Conservation (phyloP, 2,329 filamentous ascomycete species). For the Penicillium sp. region DNA sequence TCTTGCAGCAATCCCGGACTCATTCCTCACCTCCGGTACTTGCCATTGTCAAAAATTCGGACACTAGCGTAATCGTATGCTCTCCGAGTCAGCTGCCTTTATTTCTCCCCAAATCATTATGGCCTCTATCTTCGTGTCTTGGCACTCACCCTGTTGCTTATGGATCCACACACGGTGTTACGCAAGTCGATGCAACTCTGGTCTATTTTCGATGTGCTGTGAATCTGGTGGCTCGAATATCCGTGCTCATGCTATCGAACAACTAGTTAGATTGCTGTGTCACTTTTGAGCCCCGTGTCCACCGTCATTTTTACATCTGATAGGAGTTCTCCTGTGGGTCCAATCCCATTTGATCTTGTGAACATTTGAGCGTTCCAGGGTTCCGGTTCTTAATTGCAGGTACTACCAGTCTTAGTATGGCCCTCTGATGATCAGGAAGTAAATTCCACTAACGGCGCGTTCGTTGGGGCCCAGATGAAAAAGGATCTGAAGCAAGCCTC, state of each 20-base stretch:
- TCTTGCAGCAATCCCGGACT: background rate
- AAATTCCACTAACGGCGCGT: conserved; percentile 14
- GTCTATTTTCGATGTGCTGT: background rate
- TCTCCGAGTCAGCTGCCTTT: background rate
- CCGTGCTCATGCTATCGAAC: background rate
- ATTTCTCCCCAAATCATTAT: background rate
- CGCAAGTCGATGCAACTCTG: background rate
- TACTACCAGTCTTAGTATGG: background rate
- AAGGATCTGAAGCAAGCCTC: background rate
- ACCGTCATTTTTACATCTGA: background rate
- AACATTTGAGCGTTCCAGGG: background rate
- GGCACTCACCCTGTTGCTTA: background rate
- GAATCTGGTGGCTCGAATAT: background rate
- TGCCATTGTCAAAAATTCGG: background rate
- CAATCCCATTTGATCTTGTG: background rate
- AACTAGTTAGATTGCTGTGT: background rate
- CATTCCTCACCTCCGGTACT: background rate
- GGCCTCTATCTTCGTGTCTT: background rate
- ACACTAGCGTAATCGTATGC: background rate
- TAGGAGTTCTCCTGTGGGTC: background rate
- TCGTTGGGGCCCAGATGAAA: conserved; percentile 17
- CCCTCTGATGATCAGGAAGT: conserved; percentile 1
- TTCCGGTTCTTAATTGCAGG: background rate
- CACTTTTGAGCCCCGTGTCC: background rate
- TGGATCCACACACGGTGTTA: background rate